Base-by-base conservation (phyloP, 768 basidiomycete species). In the Xerocomellus amylosporus region DNA sequence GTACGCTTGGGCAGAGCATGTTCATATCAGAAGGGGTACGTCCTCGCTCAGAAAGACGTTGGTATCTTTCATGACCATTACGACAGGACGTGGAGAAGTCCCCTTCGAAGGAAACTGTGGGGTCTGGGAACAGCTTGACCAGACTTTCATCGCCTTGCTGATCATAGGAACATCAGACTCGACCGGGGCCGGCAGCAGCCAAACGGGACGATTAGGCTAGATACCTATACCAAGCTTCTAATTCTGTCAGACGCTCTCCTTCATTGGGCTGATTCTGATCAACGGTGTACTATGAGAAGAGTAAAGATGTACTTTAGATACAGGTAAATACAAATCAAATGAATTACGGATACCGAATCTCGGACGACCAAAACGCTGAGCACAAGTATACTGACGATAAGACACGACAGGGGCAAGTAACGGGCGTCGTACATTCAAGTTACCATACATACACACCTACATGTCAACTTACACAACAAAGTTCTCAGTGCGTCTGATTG, bases 41-140 rank as follows among this genome's bases (percentile, higher is more conserved):
- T 51, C 8, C 17, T 49, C 28, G 26, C 36, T 38, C n/a, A 12
- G 36, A 31, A 31, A 14, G 20, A 14, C 12, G 12, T 5, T 9
- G 17, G 31, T 37, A 8, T 7, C n/a, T 39, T 42, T 40, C n/a
- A 20, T 60, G 44, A 60, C 43, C 14, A 38, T 24, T 24, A 39
- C 34, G 36, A 53, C 58, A 52, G 58, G 54, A 53, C 30, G 22
- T 37, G 42, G 43, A 51, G 34, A 50, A 43, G 12, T 10, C 31
- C 7, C 15, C 41, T 39, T 47, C 43, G n/a, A 47, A 13, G 41
- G 34, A 44, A 36, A 37, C 34, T 31, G 30, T 24, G 39, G 26
- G 30, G 8, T 10, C 31, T 5, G 49, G 28, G 46, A 39, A 47
- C 28, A 28, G 33, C 24, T 38, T 36, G 20, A 37, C 44, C 40